A percentile compares a stretch with the other conserved stretches of the same genome.
Conservation (phyloP, 1,139 yeast genomes). For the Hanseniaspora sp. region DNA sequence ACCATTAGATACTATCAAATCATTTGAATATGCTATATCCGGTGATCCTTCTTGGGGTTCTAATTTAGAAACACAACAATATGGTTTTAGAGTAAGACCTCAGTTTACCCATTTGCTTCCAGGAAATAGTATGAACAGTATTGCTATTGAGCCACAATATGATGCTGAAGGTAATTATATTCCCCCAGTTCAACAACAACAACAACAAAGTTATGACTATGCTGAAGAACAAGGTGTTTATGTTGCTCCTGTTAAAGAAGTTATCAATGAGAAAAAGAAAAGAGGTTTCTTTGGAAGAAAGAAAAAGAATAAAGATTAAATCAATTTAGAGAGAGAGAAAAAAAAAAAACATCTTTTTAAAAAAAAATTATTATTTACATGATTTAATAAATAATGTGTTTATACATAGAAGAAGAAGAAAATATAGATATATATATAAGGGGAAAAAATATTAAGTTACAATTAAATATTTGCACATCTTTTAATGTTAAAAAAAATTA, state of each 20-base stretch:
- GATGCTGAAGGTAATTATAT: conserved; percentile 15
- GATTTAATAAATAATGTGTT: no score
- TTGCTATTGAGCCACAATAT: conserved; percentile 18
- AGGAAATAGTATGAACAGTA: conserved; percentile 30
- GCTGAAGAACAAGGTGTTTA: conserved; percentile 54
- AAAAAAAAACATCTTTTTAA: no score
- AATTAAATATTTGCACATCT: no score
- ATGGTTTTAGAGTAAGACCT: conserved; percentile 68
- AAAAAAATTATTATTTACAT: no score
- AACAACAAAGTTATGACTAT: neutral
- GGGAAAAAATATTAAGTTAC: no score
- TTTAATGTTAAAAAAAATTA: no score
- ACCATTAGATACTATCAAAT: conserved; percentile 86
- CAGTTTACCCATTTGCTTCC: conserved; percentile 36
- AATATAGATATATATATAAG: no score
- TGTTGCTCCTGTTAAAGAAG: conserved; percentile 43
- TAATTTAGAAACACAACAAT: conserved; percentile 61
- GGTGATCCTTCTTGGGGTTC: conserved; percentile 71
- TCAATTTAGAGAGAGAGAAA: no score
- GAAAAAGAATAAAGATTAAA: conserved; percentile 30
- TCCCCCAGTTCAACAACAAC: conserved; percentile 17
- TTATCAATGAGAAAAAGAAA: conserved; percentile 44
- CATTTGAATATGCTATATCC: conserved; percentile 84
- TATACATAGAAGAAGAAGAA: no score
- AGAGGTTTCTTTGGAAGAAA: conserved; percentile 67